Base-by-base conservation (phyloP, 768 basidiomycete species). In the Myochromella boudieri region DNA sequence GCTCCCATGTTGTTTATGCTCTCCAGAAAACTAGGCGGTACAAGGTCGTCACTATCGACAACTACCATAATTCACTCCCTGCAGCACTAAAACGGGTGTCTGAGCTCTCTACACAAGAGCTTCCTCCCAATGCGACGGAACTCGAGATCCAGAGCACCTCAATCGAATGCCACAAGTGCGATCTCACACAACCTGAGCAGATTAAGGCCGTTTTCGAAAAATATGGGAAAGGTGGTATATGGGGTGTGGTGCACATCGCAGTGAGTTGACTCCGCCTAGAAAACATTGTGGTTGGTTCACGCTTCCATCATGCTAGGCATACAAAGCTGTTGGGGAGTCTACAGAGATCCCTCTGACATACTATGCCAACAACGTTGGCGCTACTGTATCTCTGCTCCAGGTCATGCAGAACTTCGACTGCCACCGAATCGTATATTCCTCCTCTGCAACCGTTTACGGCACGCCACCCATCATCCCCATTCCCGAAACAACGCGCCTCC, bases 251-350 rank as follows among this genome's bases (percentile, higher is more conserved):
- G 44, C 97, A 98, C 66, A 81, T 99, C 46, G 97, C 95, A 17
- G 91, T 93, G 57, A 27, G 48, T 47, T 36, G 37, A 26, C 38
- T 8, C 44, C 18, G 26, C 15, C 26, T 46, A 21, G 42, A 37
- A 31, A 45, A 9, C 14, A 10, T 24, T n/a, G 7, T 5, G 15
- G 31, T 9, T 37, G 32, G 17, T 43, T 49, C 20, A 48, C 48
- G 32, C 31, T 2, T 36, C 37, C 45, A 41, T 21, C 37, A 39
- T 52, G 18, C 59, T n/a, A 94, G 91, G 97, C 97, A 3, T 85
- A 90, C 75, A 99, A 99, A 74, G 93, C 95, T 15, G 97, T 99
- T 38, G 97, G 97, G 33, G 97, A 99, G 68, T 95, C 92, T 12
- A 86, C 87, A 14, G 90, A 97, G 69, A 85, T 91, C 42, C 97